Evolutionary conservation across 768 basidiomycete genomes (phyloP).

Genomic region (Xerocomus potaroensis): DNA sequence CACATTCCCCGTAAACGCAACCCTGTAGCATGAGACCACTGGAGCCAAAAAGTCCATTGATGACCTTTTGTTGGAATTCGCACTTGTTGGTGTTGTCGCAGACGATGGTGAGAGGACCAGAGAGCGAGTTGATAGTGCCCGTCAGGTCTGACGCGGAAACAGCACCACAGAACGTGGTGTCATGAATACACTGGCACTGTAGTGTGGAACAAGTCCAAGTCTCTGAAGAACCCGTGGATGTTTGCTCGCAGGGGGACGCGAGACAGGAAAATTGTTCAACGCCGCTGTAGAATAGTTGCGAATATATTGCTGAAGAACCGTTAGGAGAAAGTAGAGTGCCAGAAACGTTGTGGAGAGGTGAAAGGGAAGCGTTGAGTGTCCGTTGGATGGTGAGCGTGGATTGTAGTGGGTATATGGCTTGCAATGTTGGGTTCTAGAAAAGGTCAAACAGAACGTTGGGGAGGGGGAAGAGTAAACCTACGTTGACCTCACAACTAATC

Average conservation of each 20-base stretch:
- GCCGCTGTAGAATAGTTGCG: constrained; percentile 74
- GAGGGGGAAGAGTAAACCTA: constrained; percentile 37
- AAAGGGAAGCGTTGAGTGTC: constrained; percentile 62
- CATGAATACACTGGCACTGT: constrained; percentile 64
- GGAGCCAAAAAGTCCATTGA: constrained; percentile 69
- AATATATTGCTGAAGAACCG: constrained; percentile 52
- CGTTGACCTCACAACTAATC: constrained; percentile 81
- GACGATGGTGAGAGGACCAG: constrained; percentile 61
- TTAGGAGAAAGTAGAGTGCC: constrained; percentile 39
- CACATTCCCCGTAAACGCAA: constrained; percentile 88
- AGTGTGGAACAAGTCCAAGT: constrained; percentile 72
- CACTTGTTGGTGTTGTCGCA: constrained; percentile 66
- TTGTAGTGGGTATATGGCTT: constrained; percentile 64
- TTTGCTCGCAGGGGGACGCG: constrained; percentile 68
- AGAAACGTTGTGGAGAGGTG: constrained; percentile 45
- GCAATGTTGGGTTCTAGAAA: constrained; percentile 76
- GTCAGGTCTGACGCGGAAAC: constrained; percentile 46
- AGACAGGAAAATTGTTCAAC: constrained; percentile 86
- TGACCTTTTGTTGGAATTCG: constrained; percentile 66
- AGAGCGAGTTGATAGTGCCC: constrained; percentile 57
- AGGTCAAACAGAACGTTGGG: background rate
- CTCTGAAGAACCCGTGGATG: constrained; percentile 37
- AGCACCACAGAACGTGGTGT: constrained; percentile 74
- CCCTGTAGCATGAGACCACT: constrained; percentile 66
- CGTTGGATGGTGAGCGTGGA: constrained; percentile 79